Evolutionary conservation across 2,329 filamentous ascomycete species (phyloP), one percentile per base, ranked within the genome.

Genomic region (Verticillium tricorpus): DNA sequence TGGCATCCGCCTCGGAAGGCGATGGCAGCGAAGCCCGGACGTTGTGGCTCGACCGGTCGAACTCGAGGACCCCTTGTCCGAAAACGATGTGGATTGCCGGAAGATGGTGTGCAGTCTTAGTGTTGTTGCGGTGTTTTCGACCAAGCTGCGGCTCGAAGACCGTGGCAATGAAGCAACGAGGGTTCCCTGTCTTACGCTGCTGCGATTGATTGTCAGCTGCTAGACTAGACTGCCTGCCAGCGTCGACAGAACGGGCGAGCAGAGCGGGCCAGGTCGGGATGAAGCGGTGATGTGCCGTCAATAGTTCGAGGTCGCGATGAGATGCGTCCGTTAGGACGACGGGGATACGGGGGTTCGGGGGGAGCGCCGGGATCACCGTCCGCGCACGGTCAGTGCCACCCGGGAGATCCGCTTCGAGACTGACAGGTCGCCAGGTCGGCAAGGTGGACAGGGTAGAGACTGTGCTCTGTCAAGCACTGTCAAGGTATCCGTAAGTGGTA

Each of bases 211-310:
- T 25, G 5, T n/a, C n/a, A 19, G 8, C n/a, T 35, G 5, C 9
- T 8, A 54, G 50, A 15, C n/a, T 25, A 17, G 14, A 54, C 55
- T 57, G 17, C 28, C 54, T 56, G 32, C 54, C 28, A 35, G 31
- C 50, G 50, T 25, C 34, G 45, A 9, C 45, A 9, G 19, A 50
- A 50, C 19, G 22, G 45, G 19, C 45, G 19, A 50, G 6, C 14
- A 50, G 45, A 50, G 19, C 45, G 45, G 45, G 45, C 45, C 45
- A 50, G 25, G 57, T 15, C 57, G 57, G 57, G 57, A 58, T 22
- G 37, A 58, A 58, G 57, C 57, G 57, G 45, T 58, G 57, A 58
- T 58, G 57, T 58, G 57, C 57, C 57, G 57, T 40, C 57, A 40
- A 40, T 28, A 40, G 57, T 50, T 50, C 45, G 45, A 50, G 45